Evolutionary conservation across 257 asterid species (phyloP), one percentile per base, ranked within the genome.

Genomic region (Linaria vulgaris): DNA sequence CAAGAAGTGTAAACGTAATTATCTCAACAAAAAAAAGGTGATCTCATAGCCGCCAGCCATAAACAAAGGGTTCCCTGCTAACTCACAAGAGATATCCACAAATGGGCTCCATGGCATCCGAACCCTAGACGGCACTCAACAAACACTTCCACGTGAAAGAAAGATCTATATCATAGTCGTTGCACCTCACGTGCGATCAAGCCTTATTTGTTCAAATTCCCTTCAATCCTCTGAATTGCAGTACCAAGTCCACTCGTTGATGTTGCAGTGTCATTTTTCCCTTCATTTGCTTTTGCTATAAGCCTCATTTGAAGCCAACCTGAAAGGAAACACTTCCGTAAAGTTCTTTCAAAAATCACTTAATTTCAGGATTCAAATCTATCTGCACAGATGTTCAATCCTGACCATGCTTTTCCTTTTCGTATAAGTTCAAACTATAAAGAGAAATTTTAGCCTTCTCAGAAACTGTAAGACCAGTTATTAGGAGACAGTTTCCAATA

Each of bases 231-330:
- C 74, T 82, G 90, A 30, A 82, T 88, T 61, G 96, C 95, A 63
- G 80, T 88, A 73, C 84, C 83, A 57, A 83, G 81, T 16, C 86
- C 80, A 19, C 76, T 63, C 74, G 77, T 83, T 5, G 80, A 56
- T 76, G 38, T 68, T 51, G 69, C 34, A 27, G 34, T 8, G 48
- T 74, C 83, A 60, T 67, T 39, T 63, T 70, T 76, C 73, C 78
- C 94, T 71, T 81, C 95, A 74, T 85, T 87, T 48, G 97, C 99
- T 80, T 89, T 92, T 72, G 81, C 95, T 12, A 85, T 83, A 25
- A 92, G 95, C 87, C 87, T 87, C 72, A 89, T 52, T 46, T 92
- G 99, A 72, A 92, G 81, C 97, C 96, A 92, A 56, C 98, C 98
- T 91, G 82, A 27, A 64, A 68, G 31, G 52, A 46, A 52, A 66